Conservation (phyloP, 805 yeast genomes). For the Nakazawaea populi region DNA sequence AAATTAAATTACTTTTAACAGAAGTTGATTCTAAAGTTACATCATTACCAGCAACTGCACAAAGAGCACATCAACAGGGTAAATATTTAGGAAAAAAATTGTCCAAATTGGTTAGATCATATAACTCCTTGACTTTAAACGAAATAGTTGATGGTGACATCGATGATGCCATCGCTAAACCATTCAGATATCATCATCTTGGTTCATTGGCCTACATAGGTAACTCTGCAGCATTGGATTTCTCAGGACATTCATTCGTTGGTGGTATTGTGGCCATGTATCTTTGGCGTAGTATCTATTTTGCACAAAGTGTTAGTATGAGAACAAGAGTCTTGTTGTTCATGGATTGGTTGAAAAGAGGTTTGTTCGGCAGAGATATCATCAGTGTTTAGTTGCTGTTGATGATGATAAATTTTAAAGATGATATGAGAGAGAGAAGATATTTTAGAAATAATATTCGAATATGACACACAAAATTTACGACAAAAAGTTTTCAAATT, state of each 20-base stretch:
- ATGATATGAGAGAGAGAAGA: too few relatives aligned
- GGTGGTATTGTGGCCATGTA: slow-evolving; percentile 70
- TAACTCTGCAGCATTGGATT: slow-evolving; percentile 64
- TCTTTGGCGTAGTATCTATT: slow-evolving; percentile 66
- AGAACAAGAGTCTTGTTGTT: slow-evolving; percentile 57
- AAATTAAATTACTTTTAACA: slow-evolving; percentile 42
- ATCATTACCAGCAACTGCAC: slow-evolving; percentile 70
- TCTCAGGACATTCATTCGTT: slow-evolving; percentile 52
- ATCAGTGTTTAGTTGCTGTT: slow-evolving; percentile 14
- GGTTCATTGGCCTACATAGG: slow-evolving; percentile 68
- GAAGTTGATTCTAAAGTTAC: slow-evolving; percentile 59
- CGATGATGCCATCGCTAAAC: slow-evolving; percentile 48
- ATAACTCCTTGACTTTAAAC: slow-evolving; percentile 34
- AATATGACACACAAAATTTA: too few relatives aligned
- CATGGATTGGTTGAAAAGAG: slow-evolving; percentile 67
- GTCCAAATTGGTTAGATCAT: slow-evolving; percentile 42
- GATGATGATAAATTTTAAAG: too few relatives aligned
- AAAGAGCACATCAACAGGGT: slow-evolving; percentile 70
- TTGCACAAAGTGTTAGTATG: slow-evolving; percentile 60
- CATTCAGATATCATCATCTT: slow-evolving; percentile 57
- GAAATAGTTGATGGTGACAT: slow-evolving; percentile 47
- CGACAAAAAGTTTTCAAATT: too few relatives aligned
- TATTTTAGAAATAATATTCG: too few relatives aligned
- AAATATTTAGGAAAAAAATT: slow-evolving; percentile 57
- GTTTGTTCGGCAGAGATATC: slow-evolving; percentile 47